Evolutionary conservation across 164 flowering plant genomes (phyloP), one percentile per base, ranked within the genome.

Genomic region (Malania oleifera): DNA sequence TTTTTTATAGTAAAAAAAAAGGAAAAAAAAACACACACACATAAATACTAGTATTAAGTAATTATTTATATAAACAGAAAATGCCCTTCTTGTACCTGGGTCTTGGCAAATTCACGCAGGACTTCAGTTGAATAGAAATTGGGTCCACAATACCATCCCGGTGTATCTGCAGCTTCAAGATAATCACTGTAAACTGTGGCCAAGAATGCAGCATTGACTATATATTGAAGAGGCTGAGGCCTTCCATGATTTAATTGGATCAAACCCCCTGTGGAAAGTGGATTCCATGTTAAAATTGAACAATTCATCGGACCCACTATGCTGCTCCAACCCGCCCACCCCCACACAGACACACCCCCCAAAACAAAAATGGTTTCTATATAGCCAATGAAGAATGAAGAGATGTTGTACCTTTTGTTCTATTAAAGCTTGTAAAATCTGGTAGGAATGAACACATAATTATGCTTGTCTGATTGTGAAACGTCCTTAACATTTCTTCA

Each of bases 101-200:
- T 89, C 68, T 67, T 69, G 19, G 98, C 98, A 70, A 92, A 92
- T n/a, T 82, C 75, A 2, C 93, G 91, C 65, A 92, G 73, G 45
- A 77, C 80, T 17, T 80, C 74, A 22, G 82, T 78, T 7, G 91
- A 73, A 73, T 71, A 92, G 78, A 92, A 92, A 67, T 75, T 83
- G 40, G 96, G 98, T 38, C 98, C 98, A 80, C 98, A 92, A 61
- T 87, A 82, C 98, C 98, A 92, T 40, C 98, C 98, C n/a, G 98
- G 97, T 22, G 98, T 92, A 65, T 89, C 98, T 9, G 97, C 91
- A 60, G 98, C 95, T 15, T 82, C 93, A 65, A 92, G 91, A 59
- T 92, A 92, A 70, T 92, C 98, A 60, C 86, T 79, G 61, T 62
- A 92, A 29, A 90, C 39, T 5, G 91, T 75, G 54, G 98, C 97